Evolutionary conservation across 192 early-diverging fungal genomes (phyloP).

Genomic region (Dissophora ornata): DNA sequence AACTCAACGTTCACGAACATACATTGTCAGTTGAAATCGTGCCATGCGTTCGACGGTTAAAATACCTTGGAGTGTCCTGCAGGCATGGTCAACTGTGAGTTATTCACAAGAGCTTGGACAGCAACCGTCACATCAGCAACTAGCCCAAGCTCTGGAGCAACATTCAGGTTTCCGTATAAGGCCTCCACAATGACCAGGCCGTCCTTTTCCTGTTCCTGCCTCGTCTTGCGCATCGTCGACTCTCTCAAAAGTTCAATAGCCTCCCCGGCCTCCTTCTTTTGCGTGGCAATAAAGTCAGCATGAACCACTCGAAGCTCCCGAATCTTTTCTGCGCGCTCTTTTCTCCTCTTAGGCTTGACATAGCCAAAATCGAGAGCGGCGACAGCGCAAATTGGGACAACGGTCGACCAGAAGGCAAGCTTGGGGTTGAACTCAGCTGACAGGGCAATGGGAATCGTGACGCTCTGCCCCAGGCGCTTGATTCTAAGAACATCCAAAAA

Average conservation of each 20-base stretch:
- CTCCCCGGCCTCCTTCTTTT: conserved; percentile 83
- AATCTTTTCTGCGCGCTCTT: conserved; percentile 57
- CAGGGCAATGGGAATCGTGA: conserved; percentile 74
- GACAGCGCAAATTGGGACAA: conserved; percentile 65
- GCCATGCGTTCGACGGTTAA: not conserved
- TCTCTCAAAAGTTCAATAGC: conserved; percentile 79
- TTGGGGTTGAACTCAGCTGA: conserved; percentile 66
- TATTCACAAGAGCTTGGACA: conserved; percentile 84
- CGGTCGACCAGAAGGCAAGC: conserved; percentile 63
- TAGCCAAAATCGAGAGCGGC: conserved; percentile 67
- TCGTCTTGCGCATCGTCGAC: conserved; percentile 73
- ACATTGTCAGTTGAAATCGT: conserved; percentile 17
- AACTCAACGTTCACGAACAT: too few relatives aligned
- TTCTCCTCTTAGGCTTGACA: conserved; percentile 70
- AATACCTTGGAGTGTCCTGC: conserved; percentile 87
- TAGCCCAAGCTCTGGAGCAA: conserved; percentile 32
- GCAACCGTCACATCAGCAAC: conserved; percentile 87
- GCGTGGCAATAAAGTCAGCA: conserved; percentile 66
- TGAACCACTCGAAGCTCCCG: conserved; percentile 69
- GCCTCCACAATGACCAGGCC: conserved; percentile 89
- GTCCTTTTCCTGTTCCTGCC: conserved; percentile 72
- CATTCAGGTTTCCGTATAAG: conserved; percentile 83
- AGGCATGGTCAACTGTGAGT: conserved; percentile 89
- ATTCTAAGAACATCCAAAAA: conserved; percentile 46
- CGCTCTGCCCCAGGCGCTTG: conserved; percentile 73